Base-by-base conservation (phyloP, 805 yeast genomes). In the Ogataea methanolica region DNA sequence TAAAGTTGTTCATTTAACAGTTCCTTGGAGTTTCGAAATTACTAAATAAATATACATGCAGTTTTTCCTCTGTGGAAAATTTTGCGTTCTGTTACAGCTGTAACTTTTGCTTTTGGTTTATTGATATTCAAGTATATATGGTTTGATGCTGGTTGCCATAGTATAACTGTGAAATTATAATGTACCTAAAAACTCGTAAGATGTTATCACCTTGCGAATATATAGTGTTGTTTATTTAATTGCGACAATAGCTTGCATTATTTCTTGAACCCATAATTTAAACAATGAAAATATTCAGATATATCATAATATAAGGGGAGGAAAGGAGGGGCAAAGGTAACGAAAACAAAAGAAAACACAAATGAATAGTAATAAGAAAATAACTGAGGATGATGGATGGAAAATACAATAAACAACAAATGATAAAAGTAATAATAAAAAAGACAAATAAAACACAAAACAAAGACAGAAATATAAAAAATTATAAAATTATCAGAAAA, bases 11-110 rank as follows among this genome's bases (percentile, higher is more conserved):
- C 95, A 89, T 65, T 73, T 88, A 64, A 73, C 79, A 34, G 72
- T 88, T 56, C 86, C 92, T 41, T 91, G 97, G 97, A 79, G 84
- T 51, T 88, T 90, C 58, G 84, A 85, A 57, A 88, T 90, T 50
- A 80, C 84, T 41, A 90, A 88, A 57, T 60, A 51, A 43, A 7
- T 41, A 41, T 5, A 29, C 9, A 15, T 37, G 12, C 12, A 5
- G 14, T 19, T 19, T 4, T 22, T 37, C 14, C 6, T 7, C 17
- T 16, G 14, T 36, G 16, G 17, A 36, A 16, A 8, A 11, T 16
- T 5, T n/a, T 26, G 31, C 31, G 4, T 26, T 26, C 11, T 9
- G 11, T 9, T 26, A 26, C 9, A 2, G 31, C 9, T 26, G 31
- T 26, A 11, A 3, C 11, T 26, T 26, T 26, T 9, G 31, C 31